Conservation (phyloP, 495 filamentous ascomycete genomes). For the Margaritispora aquatica region DNA sequence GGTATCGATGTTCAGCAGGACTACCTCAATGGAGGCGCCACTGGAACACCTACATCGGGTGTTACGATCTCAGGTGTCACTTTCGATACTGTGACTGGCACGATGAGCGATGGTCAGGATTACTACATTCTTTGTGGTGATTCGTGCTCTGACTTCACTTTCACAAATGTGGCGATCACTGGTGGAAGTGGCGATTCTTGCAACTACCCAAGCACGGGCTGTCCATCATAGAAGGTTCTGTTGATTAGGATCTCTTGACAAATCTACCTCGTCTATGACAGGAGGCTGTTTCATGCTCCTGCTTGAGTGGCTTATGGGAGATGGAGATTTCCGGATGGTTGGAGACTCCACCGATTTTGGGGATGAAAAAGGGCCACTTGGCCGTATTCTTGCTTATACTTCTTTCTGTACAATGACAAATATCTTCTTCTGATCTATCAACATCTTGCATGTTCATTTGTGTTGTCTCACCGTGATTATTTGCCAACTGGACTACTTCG, state of each 20-base stretch:
- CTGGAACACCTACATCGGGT: slow-evolving; percentile 37
- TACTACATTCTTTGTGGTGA: slow-evolving; percentile 46
- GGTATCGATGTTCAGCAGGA: slow-evolving; percentile 50
- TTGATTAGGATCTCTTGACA: background rate
- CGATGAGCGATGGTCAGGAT: slow-evolving; percentile 25
- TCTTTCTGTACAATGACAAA: background rate
- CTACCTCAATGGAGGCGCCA: slow-evolving; percentile 40
- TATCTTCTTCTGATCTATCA: background rate
- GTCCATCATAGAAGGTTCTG: slow-evolving; percentile 5
- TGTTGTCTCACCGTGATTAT: no score
- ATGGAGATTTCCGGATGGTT: background rate
- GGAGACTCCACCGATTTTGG: background rate
- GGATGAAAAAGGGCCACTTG: background rate
- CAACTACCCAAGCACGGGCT: slow-evolving; percentile 28
- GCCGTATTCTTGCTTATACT: background rate
- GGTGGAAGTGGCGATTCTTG: slow-evolving; percentile 35
- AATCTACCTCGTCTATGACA: background rate
- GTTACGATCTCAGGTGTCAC: slow-evolving; percentile 34
- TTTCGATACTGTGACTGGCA: slow-evolving; percentile 37
- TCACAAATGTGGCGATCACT: slow-evolving; percentile 33
- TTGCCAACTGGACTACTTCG: no score
- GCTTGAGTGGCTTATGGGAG: no score
- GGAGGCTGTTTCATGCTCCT: background rate
- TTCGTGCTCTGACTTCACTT: slow-evolving; percentile 37
- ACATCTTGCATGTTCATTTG: no score